These are phyloP conservation scores for Polymyxa betae DNA, from an alignment of 208 protist species.

Conservation along the genomic window DNA sequence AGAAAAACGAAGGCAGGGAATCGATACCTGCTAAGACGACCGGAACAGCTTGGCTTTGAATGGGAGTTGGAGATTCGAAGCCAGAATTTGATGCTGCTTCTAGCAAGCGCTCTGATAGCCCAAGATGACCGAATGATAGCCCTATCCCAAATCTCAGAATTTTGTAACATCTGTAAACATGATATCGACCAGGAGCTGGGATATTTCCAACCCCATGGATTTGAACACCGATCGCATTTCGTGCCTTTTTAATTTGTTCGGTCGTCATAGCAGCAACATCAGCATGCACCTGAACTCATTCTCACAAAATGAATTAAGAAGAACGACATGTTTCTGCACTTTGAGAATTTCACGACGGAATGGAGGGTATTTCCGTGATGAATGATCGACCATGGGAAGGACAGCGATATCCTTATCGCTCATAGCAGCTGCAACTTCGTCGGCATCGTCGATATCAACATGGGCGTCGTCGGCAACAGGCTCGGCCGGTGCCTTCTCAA, in stretches of 20 bases:
- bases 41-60: conserved; percentile 86
- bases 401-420: neutral
- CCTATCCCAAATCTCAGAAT: neutral
- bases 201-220: conserved; percentile 55
- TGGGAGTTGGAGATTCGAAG: conserved; percentile 79
- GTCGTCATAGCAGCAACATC: conserved; percentile 58
- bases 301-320: too few relatives aligned
- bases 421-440: neutral
- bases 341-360: conserved; percentile 71
- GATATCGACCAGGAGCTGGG: neutral
- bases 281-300: conserved; percentile 50
- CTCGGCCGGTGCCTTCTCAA: neutral
- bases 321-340: too few relatives aligned
- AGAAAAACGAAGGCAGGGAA: neutral
- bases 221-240: conserved; percentile 53
- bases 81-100: conserved; percentile 45
- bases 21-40: conserved; percentile 77
- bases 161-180: neutral
- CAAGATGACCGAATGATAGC: conserved; percentile 47
- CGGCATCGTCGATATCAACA: neutral
- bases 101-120: conserved; percentile 60
- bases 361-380: conserved; percentile 65
- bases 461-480: neutral
- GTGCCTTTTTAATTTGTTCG: conserved; percentile 60
- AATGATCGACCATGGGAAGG: conserved; percentile 65